Evolutionary conservation across 2,329 filamentous ascomycete genomes (phyloP).

Genomic region (Penicillium sp.): DNA sequence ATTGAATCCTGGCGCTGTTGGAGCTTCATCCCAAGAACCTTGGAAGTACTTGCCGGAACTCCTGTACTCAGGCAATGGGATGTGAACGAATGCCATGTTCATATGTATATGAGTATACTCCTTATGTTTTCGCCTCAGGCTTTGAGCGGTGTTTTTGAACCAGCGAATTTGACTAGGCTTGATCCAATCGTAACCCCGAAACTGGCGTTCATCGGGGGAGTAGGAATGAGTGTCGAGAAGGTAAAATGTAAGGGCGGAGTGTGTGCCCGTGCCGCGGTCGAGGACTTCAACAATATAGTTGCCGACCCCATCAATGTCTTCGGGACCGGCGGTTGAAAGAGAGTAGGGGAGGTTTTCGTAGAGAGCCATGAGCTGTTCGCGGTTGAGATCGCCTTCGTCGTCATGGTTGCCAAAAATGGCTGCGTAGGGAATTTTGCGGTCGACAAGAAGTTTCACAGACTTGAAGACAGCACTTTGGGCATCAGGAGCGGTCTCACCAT

Average conservation of each 20-base stretch:
- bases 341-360: constrained; percentile 87
- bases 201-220: constrained; percentile 83
- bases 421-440: constrained; percentile 87
- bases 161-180: constrained; percentile 92
- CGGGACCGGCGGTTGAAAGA: constrained; percentile 78
- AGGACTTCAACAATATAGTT: constrained; percentile 94
- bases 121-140: constrained; percentile 73
- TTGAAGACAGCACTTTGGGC: constrained; percentile 94
- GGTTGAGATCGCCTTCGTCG: constrained; percentile 79
- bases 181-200: constrained; percentile 95
- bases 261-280: constrained; percentile 72
- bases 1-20: constrained; percentile 87
- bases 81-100: constrained; percentile 96
- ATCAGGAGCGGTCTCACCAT: constrained; percentile 89
- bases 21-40: constrained; percentile 76
- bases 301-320: constrained; percentile 82
- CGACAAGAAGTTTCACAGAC: constrained; percentile 77
- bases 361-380: constrained; percentile 78
- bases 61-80: constrained; percentile 87
- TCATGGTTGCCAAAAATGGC: constrained; percentile 98
- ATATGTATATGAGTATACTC: constrained; percentile 91
- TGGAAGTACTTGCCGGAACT: constrained; percentile 59
- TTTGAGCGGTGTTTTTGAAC: constrained; percentile 78
- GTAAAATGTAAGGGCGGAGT: constrained; percentile 93
- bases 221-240: constrained; percentile 91